These are phyloP conservation scores for Starmerella bombicola DNA, from an alignment of 805 yeast species.

Conservation along the genomic window DNA sequence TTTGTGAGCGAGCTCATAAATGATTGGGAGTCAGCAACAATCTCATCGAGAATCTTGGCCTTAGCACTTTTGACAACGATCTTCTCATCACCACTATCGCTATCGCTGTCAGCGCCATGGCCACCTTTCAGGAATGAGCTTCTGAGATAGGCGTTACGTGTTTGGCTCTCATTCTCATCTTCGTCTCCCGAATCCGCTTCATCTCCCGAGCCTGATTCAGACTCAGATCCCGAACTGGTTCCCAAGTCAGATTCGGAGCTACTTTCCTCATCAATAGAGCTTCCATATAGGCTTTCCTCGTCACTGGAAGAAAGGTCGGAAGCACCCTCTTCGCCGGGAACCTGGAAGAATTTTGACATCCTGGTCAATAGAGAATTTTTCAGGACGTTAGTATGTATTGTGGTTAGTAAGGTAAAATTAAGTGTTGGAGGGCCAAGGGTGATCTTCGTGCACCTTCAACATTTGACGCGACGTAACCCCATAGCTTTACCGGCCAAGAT, in stretches of 20 bases:
- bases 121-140: slow-evolving; percentile 28
- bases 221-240: slow-evolving; percentile 26
- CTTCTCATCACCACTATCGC: slow-evolving; percentile 54
- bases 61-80: slow-evolving; percentile 86
- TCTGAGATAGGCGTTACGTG: slow-evolving; percentile 27
- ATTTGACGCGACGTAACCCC: too few relatives aligned
- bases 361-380: slow-evolving; percentile 14
- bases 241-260: slow-evolving; percentile 32
- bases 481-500: too few relatives aligned
- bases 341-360: slow-evolving; percentile 82
- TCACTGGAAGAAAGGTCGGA: slow-evolving; percentile 53
- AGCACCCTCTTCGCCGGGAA: slow-evolving; percentile 38
- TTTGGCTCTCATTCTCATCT: slow-evolving; percentile 30
- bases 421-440: slow-evolving; percentile 1
- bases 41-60: slow-evolving; percentile 83
- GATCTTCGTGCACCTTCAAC: too few relatives aligned
- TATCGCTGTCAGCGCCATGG: slow-evolving; percentile 33
- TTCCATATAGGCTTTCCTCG: slow-evolving; percentile 42
- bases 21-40: slow-evolving; percentile 50
- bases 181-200: slow-evolving; percentile 38
- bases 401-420: slow-evolving; percentile 1
- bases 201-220: slow-evolving; percentile 32
- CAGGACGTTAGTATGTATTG: slow-evolving; percentile 3
- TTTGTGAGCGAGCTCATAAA: slow-evolving; percentile 52
- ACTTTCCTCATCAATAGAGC: slow-evolving; percentile 29